Evolutionary conservation across 2,329 filamentous ascomycete species (phyloP).

Genomic region (Aspergillus sp.): DNA sequence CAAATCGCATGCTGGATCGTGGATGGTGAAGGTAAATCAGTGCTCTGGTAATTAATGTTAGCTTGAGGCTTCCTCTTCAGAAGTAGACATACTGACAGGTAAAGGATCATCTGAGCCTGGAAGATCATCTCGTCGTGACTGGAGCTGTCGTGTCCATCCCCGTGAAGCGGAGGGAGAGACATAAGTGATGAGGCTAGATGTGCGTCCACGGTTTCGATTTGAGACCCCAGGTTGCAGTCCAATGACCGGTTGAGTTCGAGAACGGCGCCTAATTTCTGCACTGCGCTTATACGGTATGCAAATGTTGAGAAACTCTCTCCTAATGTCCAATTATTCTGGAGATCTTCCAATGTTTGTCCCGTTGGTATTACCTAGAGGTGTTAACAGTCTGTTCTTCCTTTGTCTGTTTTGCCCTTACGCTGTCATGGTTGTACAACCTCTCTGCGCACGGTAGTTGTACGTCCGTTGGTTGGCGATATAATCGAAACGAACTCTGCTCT

Average conservation of each 20-base stretch:
- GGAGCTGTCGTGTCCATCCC: slow-evolving; percentile 62
- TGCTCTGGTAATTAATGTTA: slow-evolving; percentile 23
- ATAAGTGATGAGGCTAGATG: slow-evolving; percentile 61
- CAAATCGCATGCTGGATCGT: slow-evolving; percentile 59
- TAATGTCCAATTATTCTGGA: slow-evolving; percentile 62
- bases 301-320: slow-evolving; percentile 68
- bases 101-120: slow-evolving; percentile 31
- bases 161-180: slow-evolving; percentile 68
- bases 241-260: slow-evolving; percentile 44
- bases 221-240: slow-evolving; percentile 22
- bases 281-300: slow-evolving; percentile 74
- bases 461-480: slow-evolving; percentile 52
- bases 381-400: neutral
- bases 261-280: slow-evolving; percentile 70
- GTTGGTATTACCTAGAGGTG: slow-evolving; percentile 52
- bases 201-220: slow-evolving; percentile 54
- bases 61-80: neutral
- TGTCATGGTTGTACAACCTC: slow-evolving; percentile 44
- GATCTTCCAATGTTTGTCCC: slow-evolving; percentile 53
- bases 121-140: slow-evolving; percentile 62
- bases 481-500: slow-evolving; percentile 15
- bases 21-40: slow-evolving; percentile 73
- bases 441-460: slow-evolving; percentile 76
- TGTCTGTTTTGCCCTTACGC: slow-evolving; percentile 7
- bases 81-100: slow-evolving; percentile 18